phyloP scores from a whole-genome alignment of 768 basidiomycete species.

The Serendipita indica region DNA sequence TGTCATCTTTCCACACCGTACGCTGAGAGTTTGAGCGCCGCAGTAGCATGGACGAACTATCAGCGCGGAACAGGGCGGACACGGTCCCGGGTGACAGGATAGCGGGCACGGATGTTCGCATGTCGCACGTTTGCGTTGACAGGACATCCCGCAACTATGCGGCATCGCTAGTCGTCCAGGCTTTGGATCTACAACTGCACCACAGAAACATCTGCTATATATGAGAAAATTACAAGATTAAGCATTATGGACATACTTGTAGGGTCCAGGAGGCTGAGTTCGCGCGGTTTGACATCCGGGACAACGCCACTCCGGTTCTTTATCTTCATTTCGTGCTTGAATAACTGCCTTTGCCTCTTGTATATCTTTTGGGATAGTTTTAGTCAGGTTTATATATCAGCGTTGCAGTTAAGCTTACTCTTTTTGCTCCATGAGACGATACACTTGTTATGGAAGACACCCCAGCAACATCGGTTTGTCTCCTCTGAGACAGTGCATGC shows the following conservation, averaged over 20 bases:
- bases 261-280: constrained; percentile 45
- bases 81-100: constrained; percentile 88
- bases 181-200: constrained; percentile 54
- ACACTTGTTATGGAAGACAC: constrained; percentile 80
- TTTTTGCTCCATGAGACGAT: constrained; percentile 78
- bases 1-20: constrained; percentile 40
- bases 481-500: constrained; percentile 63
- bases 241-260: constrained; percentile 35
- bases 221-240: constrained; percentile 10
- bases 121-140: constrained; percentile 20
- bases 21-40: constrained; percentile 39
- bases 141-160: constrained; percentile 32
- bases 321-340: constrained; percentile 32
- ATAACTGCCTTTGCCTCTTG: constrained; percentile 43
- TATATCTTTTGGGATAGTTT: constrained; percentile 40
- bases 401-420: constrained; percentile 24
- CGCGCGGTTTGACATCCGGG: constrained; percentile 82
- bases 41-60: constrained; percentile 70
- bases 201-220: constrained; percentile 66
- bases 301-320: constrained; percentile 75
- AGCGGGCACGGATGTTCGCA: constrained; percentile 78
- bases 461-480: constrained; percentile 65
- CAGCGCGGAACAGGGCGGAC: constrained; percentile 81
- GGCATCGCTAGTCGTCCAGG: constrained; percentile 54
- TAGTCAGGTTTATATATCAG: constrained; percentile 12